Evolutionary conservation across 2,329 filamentous ascomycete species (phyloP).

Genomic region (Talaromyces rugulosus): DNA sequence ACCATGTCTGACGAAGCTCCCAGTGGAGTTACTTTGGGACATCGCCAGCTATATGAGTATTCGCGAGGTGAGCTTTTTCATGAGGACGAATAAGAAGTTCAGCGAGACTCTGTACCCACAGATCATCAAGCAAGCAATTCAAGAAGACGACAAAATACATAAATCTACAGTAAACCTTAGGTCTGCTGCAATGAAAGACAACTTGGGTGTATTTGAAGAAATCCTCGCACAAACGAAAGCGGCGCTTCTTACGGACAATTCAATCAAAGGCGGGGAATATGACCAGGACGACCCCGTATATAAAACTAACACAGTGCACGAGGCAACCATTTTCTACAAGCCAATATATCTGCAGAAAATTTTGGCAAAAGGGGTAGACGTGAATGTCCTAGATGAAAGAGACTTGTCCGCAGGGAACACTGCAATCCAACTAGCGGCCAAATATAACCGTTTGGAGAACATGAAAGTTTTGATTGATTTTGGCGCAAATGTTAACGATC

Average conservation of each 20-base stretch:
- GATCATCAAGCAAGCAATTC: not conserved
- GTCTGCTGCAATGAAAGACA: not conserved
- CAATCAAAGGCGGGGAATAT: not conserved
- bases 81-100: not conserved
- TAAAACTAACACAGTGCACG: not conserved
- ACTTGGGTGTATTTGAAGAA: not conserved
- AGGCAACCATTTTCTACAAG: not conserved
- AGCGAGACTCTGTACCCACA: not conserved
- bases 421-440: not conserved
- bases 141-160: not conserved
- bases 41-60: not conserved
- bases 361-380: not conserved
- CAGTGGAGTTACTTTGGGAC: not conserved
- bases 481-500: not conserved
- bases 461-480: not conserved
- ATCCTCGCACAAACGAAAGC: not conserved
- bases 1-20: not conserved
- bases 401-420: too few species aligned
- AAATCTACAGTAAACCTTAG: not conserved
- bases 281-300: not conserved
- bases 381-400: not conserved
- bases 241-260: not conserved
- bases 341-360: not conserved
- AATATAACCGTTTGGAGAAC: not conserved
- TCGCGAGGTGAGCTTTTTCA: not conserved